These are phyloP conservation scores for Neofusicoccum ribis DNA, from an alignment of 2,329 filamentous ascomycete genomes.

Conservation along the genomic window DNA sequence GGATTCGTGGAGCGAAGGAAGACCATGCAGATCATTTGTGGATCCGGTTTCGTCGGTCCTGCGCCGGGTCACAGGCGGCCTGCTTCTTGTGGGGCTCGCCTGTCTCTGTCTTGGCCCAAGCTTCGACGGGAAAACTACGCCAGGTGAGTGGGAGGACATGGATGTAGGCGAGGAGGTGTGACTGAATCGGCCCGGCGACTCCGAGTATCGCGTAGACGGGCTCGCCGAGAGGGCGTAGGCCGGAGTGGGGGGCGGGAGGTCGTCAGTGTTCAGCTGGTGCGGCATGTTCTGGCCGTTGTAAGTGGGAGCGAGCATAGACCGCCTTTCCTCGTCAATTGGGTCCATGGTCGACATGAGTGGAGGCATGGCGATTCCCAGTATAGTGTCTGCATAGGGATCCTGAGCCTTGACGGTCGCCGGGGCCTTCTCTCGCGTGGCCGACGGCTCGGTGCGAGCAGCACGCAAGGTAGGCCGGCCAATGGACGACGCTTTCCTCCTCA, in stretches of 20 bases:
- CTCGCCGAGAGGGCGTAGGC: conserved; percentile 67
- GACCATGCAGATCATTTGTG: conserved; percentile 55
- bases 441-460: conserved; percentile 29
- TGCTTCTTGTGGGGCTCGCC: conserved; percentile 56
- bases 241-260: conserved; percentile 68
- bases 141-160: conserved; percentile 72
- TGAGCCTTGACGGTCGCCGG: conserved; percentile 34
- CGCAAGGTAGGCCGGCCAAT: conserved; percentile 41
- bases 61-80: conserved; percentile 62
- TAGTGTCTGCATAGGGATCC: conserved; percentile 44
- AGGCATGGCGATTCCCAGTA: conserved; percentile 45
- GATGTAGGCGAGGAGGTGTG: conserved; percentile 78
- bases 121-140: conserved; percentile 50
- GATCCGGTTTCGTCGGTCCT: conserved; percentile 54
- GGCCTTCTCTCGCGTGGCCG: conserved; percentile 22
- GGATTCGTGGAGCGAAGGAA: conserved; percentile 68
- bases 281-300: conserved; percentile 31
- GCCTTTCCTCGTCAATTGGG: conserved; percentile 23
- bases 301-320: conserved; percentile 26
- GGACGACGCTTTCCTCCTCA: conserved; percentile 47
- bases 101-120: conserved; percentile 52
- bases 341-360: conserved; percentile 22
- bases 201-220: conserved; percentile 74
- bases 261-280: conserved; percentile 62
- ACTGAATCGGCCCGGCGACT: conserved; percentile 71